Evolutionary conservation across 2,329 filamentous ascomycete species (phyloP).

Genomic region (Fusarium pseudonygamai): DNA sequence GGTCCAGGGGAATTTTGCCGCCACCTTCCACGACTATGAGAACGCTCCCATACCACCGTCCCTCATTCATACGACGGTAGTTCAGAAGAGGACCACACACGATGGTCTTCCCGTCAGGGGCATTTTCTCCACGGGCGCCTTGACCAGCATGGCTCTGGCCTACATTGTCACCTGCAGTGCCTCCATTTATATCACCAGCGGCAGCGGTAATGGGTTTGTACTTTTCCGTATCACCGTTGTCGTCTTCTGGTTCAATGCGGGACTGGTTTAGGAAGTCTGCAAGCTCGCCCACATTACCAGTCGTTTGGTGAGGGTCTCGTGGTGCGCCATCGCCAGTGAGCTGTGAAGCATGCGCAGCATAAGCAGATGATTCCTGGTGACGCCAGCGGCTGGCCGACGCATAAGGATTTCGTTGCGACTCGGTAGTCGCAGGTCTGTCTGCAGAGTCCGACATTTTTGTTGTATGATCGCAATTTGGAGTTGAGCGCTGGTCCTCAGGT

Average conservation of each 20-base stretch:
- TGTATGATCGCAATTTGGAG: neutral
- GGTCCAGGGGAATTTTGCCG: constrained; percentile 63
- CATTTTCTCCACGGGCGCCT: constrained; percentile 24
- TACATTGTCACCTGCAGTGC: constrained; percentile 12
- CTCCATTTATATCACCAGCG: constrained; percentile 39
- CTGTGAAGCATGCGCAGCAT: constrained; percentile 57
- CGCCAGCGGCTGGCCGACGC: constrained; percentile 68
- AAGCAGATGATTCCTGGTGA: constrained; percentile 70
- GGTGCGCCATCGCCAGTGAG: constrained; percentile 38
- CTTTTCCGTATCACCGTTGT: constrained; percentile 47
- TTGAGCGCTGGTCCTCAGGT: neutral
- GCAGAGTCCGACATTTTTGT: constrained; percentile 38
- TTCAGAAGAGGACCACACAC: constrained; percentile 80
- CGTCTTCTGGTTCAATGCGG: constrained; percentile 56
- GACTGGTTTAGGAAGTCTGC: constrained; percentile 65
- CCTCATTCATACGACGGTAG: constrained; percentile 78
- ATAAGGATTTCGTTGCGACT: constrained; percentile 59
- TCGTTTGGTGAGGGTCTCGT: constrained; percentile 47
- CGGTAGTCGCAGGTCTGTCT: constrained; percentile 41
- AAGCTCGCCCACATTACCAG: constrained; percentile 60
- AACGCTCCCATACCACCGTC: constrained; percentile 84
- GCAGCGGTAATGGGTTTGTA: constrained; percentile 62
- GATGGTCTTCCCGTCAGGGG: constrained; percentile 65
- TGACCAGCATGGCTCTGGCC: constrained; percentile 45
- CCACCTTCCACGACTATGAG: constrained; percentile 82